Percentiles rank a stretch among this genome's conserved stretches.
phyloP scores from a whole-genome alignment of 106 monocot genomes.

The Acanthochlamys bracteata region DNA sequence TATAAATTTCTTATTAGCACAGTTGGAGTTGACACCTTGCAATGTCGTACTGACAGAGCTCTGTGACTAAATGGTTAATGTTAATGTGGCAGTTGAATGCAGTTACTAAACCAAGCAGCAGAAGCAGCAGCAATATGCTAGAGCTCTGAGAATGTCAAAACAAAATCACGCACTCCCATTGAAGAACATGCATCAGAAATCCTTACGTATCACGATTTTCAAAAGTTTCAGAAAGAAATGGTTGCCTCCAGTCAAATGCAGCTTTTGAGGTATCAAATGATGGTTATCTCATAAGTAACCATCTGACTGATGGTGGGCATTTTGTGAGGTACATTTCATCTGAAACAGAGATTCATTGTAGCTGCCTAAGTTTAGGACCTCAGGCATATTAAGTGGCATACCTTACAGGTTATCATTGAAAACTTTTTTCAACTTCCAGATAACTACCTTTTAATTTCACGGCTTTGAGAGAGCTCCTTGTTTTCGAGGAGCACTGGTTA shows the following conservation, averaged over 20 bases:
- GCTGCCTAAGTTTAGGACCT: constrained; percentile 62
- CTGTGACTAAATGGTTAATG: too few relatives aligned
- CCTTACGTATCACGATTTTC: constrained; percentile 60
- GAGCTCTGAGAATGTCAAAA: constrained; percentile 55
- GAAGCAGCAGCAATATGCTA: constrained; percentile 66
- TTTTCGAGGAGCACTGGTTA: constrained; percentile 53
- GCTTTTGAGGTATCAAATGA: constrained; percentile 43
- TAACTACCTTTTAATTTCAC: constrained; percentile 48
- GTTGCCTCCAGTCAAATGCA: constrained; percentile 50
- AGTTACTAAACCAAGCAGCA: constrained; percentile 54
- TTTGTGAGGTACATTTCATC: constrained; percentile 31
- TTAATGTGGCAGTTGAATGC: constrained; percentile 14
- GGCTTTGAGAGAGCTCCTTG: constrained; percentile 66
- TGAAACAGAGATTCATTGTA: constrained; percentile 52
- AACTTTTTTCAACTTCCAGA: constrained; percentile 65
- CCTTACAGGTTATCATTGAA: constrained; percentile 55
- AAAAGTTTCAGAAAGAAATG: constrained; percentile 60
- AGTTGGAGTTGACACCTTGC: too few relatives aligned
- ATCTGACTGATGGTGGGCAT: constrained; percentile 34
- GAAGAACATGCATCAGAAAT: constrained; percentile 62
- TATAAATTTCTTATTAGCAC: too few relatives aligned
- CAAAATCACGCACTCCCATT: constrained; percentile 67
- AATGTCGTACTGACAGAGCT: too few relatives aligned
- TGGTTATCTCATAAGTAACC: constrained; percentile 48
- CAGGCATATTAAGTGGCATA: constrained; percentile 62